Conservation (phyloP, 176 grass and related monocot species). For the Secale cereale region DNA sequence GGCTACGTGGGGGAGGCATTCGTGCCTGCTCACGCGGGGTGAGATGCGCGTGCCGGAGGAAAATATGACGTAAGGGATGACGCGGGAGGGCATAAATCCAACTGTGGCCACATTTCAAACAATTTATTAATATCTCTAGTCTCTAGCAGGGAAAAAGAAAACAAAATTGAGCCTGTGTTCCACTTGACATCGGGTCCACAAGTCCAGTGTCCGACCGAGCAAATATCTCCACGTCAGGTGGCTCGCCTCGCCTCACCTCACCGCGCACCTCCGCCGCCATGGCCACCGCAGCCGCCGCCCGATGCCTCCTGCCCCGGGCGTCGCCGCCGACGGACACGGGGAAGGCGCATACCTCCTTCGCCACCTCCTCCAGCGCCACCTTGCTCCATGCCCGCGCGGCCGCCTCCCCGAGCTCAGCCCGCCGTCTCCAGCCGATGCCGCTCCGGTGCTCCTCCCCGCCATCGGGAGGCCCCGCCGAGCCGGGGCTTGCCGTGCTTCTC, state of each 20-base stretch:
- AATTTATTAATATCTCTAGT: too few relatives aligned
- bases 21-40: too few relatives aligned
- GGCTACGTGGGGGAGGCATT: too few relatives aligned
- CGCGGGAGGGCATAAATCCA: too few relatives aligned
- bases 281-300: slow-evolving; percentile 17
- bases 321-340: background rate
- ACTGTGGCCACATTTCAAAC: too few relatives aligned
- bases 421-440: background rate
- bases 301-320: background rate
- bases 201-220: slow-evolving; percentile 1
- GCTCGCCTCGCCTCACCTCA: background rate
- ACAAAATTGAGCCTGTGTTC: too few relatives aligned
- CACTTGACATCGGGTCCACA: background rate
- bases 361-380: background rate
- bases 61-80: too few relatives aligned
- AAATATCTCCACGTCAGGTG: background rate
- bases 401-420: background rate
- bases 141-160: too few relatives aligned
- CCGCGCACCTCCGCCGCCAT: background rate
- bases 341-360: background rate
- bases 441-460: slow-evolving; percentile 25
- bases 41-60: too few relatives aligned
- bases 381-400: background rate
- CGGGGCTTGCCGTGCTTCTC: slow-evolving; percentile 38
- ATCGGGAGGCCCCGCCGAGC: background rate